Evolutionary conservation across 768 basidiomycete species (phyloP).

Genomic region (Xerocomus potaroensis): DNA sequence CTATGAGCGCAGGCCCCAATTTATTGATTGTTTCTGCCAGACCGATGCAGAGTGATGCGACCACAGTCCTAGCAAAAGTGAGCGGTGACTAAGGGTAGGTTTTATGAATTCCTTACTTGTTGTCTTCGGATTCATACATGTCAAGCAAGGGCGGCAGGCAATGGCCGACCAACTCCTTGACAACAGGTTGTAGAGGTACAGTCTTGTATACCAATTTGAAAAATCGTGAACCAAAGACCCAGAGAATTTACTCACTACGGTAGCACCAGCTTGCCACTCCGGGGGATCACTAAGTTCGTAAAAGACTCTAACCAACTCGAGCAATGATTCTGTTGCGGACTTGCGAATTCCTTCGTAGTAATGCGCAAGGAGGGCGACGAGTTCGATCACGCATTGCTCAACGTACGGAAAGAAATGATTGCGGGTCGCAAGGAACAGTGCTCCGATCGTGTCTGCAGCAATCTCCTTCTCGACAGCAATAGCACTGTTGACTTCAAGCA

Average conservation of each 20-base stretch:
- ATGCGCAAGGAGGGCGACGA: slow-evolving; percentile 77
- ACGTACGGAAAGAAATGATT: slow-evolving; percentile 88
- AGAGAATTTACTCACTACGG: slow-evolving; percentile 44
- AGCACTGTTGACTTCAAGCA: slow-evolving; percentile 90
- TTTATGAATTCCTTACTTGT: slow-evolving; percentile 76
- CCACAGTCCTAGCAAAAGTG: slow-evolving; percentile 64
- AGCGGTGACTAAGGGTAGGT: background rate
- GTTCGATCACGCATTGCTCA: slow-evolving; percentile 73
- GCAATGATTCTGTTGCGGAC: slow-evolving; percentile 80
- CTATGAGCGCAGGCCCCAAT: slow-evolving; percentile 83
- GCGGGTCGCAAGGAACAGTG: slow-evolving; percentile 79
- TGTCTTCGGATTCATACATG: slow-evolving; percentile 92
- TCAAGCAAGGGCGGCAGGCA: slow-evolving; percentile 73
- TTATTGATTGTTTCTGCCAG: slow-evolving; percentile 91
- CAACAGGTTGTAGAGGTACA: slow-evolving; percentile 55
- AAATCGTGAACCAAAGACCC: background rate
- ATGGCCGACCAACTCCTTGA: slow-evolving; percentile 76
- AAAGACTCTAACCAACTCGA: slow-evolving; percentile 87
- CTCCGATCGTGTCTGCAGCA: slow-evolving; percentile 92
- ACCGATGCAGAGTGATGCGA: slow-evolving; percentile 79
- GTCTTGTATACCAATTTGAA: slow-evolving; percentile 28
- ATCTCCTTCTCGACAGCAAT: slow-evolving; percentile 99
- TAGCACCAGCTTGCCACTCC: slow-evolving; percentile 77
- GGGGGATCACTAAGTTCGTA: slow-evolving; percentile 80
- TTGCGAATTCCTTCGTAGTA: slow-evolving; percentile 99